Percentiles rank a stretch among this genome's conserved stretches.
Evolutionary conservation across 2,329 filamentous ascomycete species (phyloP).

Genomic region (Penicillium occitanis): DNA sequence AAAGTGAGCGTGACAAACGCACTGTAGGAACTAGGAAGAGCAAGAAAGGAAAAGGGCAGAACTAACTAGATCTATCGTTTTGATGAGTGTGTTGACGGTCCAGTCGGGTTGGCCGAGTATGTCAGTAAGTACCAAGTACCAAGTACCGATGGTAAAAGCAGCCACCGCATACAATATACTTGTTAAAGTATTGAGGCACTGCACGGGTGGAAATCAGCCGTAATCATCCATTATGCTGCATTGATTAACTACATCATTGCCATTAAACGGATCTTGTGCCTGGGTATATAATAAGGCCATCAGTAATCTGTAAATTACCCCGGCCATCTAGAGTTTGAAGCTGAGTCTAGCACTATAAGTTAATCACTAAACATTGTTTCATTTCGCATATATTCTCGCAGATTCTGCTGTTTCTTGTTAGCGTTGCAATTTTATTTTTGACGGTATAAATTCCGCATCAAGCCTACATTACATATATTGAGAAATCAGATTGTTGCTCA

Average conservation of each 20-base stretch:
- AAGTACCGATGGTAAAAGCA: not conserved
- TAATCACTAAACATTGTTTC: not conserved
- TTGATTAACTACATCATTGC: not conserved
- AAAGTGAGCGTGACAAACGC: not conserved
- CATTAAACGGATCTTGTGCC: not conserved
- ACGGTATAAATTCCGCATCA: not conserved
- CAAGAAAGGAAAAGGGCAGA: not conserved
- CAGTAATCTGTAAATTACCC: slow-evolving; percentile 4
- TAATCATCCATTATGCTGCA: not conserved
- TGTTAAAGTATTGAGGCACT: not conserved
- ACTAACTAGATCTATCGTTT: not conserved
- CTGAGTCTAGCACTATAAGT: not conserved
- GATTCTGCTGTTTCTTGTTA: not conserved
- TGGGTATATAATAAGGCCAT: not conserved
- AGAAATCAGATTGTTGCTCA: not conserved
- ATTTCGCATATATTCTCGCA: not conserved
- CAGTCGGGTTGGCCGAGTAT: not conserved
- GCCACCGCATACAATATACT: not conserved
- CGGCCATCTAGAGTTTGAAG: not conserved
- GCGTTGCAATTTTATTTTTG: not conserved
- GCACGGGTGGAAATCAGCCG: not conserved
- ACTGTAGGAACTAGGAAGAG: not conserved
- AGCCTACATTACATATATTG: not conserved
- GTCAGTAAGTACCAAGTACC: not conserved
- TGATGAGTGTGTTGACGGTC: not conserved